Percentiles rank a stretch among this genome's conserved stretches.
Conservation (phyloP, 2,329 filamentous ascomycete species). For the Colletotrichum gigasporum region DNA sequence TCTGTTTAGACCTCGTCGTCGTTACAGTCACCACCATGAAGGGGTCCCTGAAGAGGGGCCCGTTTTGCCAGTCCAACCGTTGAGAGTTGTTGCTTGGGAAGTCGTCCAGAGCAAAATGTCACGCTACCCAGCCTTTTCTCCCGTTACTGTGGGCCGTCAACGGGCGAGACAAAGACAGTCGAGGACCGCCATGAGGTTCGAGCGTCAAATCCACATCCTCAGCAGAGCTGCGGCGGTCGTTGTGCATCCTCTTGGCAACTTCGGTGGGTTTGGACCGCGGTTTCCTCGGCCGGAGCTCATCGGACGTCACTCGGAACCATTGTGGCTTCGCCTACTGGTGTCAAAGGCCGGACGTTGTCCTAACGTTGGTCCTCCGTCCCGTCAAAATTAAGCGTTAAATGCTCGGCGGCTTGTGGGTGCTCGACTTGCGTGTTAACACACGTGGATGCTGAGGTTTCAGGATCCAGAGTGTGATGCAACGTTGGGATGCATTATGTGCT, state of each 20-base stretch:
- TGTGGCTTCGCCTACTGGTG: slow-evolving; percentile 6
- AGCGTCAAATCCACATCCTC: neutral
- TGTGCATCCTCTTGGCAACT: neutral
- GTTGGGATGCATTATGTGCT: neutral
- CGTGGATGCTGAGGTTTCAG: slow-evolving; percentile 21
- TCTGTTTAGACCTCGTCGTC: neutral
- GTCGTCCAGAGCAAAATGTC: slow-evolving; percentile 8
- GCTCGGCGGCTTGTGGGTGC: neutral
- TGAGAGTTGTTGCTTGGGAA: neutral
- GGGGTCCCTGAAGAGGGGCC: neutral
- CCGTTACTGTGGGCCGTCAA: neutral
- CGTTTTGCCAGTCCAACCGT: neutral
- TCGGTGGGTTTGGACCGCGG: neutral
- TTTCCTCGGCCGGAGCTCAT: slow-evolving; percentile 1
- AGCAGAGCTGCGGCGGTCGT: neutral
- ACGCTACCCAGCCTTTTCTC: slow-evolving; percentile 6
- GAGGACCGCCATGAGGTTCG: neutral
- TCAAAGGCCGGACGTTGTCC: neutral
- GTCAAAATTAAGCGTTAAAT: neutral
- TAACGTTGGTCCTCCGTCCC: neutral
- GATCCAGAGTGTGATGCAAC: slow-evolving; percentile 8
- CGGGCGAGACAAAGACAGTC: neutral
- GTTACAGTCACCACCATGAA: neutral
- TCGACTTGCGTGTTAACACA: neutral
- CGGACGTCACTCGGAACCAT: slow-evolving; percentile 12